Percentiles rank a stretch among this genome's conserved stretches.
These are phyloP conservation scores for Tilletiaria anomala DNA, from an alignment of 1,284 basidiomycete species.

Conservation along the genomic window DNA sequence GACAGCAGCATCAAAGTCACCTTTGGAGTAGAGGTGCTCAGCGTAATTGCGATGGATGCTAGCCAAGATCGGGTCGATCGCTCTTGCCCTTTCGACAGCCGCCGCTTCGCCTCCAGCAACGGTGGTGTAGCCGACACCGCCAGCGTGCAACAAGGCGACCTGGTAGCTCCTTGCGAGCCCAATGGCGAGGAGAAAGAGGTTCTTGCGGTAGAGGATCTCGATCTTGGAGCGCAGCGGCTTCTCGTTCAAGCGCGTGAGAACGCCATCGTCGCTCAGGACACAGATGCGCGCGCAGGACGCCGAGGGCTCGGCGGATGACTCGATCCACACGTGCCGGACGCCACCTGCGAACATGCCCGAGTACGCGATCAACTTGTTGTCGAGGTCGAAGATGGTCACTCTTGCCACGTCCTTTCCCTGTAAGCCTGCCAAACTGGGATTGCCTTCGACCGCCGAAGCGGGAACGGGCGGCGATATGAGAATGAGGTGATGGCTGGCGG, in stretches of 20 bases:
- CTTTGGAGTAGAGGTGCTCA: slow-evolving; percentile 77
- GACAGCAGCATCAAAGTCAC: slow-evolving; percentile 86
- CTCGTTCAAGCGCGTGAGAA: slow-evolving; percentile 19
- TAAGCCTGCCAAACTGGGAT: neutral
- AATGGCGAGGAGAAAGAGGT: slow-evolving; percentile 29
- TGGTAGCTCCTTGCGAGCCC: slow-evolving; percentile 22
- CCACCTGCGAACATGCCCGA: slow-evolving; percentile 22
- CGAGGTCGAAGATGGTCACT: slow-evolving; percentile 80
- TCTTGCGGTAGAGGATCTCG: slow-evolving; percentile 27
- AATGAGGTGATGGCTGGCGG: slow-evolving; percentile 40
- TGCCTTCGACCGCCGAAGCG: slow-evolving; percentile 48
- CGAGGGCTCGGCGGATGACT: neutral
- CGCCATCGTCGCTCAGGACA: slow-evolving; percentile 18
- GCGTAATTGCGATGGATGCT: slow-evolving; percentile 54
- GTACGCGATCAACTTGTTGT: slow-evolving; percentile 80
- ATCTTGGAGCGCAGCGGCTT: slow-evolving; percentile 27
- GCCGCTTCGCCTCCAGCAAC: too few species aligned
- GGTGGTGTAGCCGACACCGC: too few species aligned
- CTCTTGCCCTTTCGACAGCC: slow-evolving; percentile 1
- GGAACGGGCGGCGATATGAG: slow-evolving; percentile 74
- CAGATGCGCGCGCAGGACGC: slow-evolving; percentile 11
- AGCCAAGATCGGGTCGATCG: too few species aligned
- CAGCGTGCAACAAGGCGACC: too few species aligned
- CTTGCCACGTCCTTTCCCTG: neutral
- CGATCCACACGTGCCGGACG: slow-evolving; percentile 10